Base-by-base conservation (phyloP, 1,284 basidiomycete species). In the Ceratobasidium sp. region DNA sequence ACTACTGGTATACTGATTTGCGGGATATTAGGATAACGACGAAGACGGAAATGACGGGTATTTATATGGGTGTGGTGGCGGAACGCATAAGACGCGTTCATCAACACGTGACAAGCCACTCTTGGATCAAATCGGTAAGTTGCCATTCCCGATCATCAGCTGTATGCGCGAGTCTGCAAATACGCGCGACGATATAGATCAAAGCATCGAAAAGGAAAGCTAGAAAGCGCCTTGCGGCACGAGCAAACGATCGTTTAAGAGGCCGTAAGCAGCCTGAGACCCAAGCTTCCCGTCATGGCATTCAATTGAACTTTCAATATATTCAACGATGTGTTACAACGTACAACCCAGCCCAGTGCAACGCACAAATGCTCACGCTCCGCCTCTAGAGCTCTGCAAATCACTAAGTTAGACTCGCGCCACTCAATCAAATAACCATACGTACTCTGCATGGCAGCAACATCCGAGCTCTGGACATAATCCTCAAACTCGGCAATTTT, bases 381-480 rank as follows among this genome's bases (percentile, higher is more conserved):
- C 42, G 42, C 57, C 23, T 23, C 42, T 73, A 73, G 44, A 73
- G 70, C 28, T 73, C 70, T 73, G 28, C 26, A 46, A 9, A 15
- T 13, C 17, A 6, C 13, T 10, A 23, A 13, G 59, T 73, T 44
- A 73, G 70, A 13, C 12, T 2, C 7, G 9, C 44, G 13, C 56
- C 3, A 26, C 17, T 9, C 23, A 38, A 17, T n/a, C n/a, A 17
- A 48, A 15, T 12, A 46, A 38, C 6, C 23, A 54, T 6, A 87
- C 92, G 81, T 84, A 94, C 93, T 95, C 86, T 95, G 94, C 94
- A 95, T 95, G 80, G 94, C 95, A 82, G 92, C 92, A 80, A 98
- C 84, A 86, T 99, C 98, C 64, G 94, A 90, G 84, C 95, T 97
- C 90, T 99, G 97, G 82, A 99, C 93, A 86, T 94, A 96, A 85